These are phyloP conservation scores for Trichoderma sp. DNA, from an alignment of 2,329 filamentous ascomycete genomes.

Conservation along the genomic window DNA sequence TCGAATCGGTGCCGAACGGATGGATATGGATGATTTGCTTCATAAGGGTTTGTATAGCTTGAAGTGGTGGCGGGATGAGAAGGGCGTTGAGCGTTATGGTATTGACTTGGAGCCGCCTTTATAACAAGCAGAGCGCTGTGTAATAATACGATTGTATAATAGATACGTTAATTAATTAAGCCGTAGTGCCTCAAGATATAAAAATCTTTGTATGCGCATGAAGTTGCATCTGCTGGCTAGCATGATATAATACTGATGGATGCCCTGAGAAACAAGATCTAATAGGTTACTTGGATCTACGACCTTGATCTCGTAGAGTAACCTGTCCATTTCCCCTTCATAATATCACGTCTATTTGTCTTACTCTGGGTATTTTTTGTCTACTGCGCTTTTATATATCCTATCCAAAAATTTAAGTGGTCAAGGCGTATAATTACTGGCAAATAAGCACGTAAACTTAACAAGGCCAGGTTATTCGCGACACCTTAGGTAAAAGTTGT, in stretches of 20 bases:
- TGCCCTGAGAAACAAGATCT: too few relatives aligned
- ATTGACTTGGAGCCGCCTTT: conserved; percentile 14
- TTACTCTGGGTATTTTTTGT: too few relatives aligned
- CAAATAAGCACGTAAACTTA: too few relatives aligned
- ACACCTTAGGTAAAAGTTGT: background rate
- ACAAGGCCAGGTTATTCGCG: too few relatives aligned
- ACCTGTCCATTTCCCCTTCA: too few relatives aligned
- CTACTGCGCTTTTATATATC: too few relatives aligned
- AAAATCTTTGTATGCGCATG: background rate
- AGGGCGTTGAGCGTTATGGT: conserved; percentile 5
- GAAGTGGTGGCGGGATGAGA: conserved; percentile 20
- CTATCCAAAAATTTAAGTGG: background rate
- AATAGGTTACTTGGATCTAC: too few relatives aligned
- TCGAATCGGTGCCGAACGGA: background rate
- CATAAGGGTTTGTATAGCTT: conserved; percentile 10
- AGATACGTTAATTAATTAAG: too few relatives aligned
- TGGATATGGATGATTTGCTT: background rate
- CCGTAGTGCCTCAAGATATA: too few relatives aligned
- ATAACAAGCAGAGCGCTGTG: background rate
- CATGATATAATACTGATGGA: background rate
- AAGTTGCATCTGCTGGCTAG: background rate
- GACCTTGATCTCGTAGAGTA: too few relatives aligned
- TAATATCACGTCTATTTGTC: too few relatives aligned
- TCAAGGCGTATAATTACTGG: background rate
- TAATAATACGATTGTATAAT: too few relatives aligned